Percentiles rank a stretch among this genome's conserved stretches.
These are phyloP conservation scores for Neurospora sp. DNA, from an alignment of 495 filamentous ascomycete genomes.

Conservation along the genomic window DNA sequence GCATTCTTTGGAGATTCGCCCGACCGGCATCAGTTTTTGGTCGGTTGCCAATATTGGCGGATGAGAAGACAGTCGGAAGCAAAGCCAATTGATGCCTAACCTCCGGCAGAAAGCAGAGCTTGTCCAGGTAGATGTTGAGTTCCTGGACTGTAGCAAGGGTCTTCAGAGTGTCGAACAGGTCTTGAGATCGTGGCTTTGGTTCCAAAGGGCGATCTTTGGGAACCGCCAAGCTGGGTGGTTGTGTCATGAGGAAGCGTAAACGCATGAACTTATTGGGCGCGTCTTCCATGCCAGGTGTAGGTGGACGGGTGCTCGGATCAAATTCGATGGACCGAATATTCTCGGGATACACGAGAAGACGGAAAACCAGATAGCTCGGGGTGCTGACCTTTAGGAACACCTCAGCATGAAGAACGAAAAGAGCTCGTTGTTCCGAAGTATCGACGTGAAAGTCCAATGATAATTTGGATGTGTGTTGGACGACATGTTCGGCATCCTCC, in stretches of 20 bases:
- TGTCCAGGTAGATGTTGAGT: not conserved
- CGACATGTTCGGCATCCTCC: not conserved
- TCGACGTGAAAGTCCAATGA: conserved; percentile 1
- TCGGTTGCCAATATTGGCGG: not conserved
- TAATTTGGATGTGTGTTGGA: not conserved
- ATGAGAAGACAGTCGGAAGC: not conserved
- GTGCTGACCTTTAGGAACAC: too few species aligned
- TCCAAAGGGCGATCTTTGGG: not conserved
- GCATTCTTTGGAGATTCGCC: too few species aligned
- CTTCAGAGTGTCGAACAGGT: not conserved
- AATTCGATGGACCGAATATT: not conserved
- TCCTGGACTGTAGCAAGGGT: conserved; percentile 1
- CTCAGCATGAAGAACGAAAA: not conserved
- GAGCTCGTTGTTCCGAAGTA: not conserved
- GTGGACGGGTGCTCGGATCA: not conserved
- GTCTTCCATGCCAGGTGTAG: not conserved
- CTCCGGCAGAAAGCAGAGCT: not conserved
- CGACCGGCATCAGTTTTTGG: not conserved
- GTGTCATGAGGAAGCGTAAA: not conserved
- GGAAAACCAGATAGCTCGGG: not conserved
- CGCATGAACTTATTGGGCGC: not conserved
- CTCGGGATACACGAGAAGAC: not conserved
- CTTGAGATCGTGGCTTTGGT: not conserved
- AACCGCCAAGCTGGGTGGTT: not conserved
- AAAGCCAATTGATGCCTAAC: not conserved